Conservation (phyloP, 345 rosid genomes). For the Orychophragmus violaceus region DNA sequence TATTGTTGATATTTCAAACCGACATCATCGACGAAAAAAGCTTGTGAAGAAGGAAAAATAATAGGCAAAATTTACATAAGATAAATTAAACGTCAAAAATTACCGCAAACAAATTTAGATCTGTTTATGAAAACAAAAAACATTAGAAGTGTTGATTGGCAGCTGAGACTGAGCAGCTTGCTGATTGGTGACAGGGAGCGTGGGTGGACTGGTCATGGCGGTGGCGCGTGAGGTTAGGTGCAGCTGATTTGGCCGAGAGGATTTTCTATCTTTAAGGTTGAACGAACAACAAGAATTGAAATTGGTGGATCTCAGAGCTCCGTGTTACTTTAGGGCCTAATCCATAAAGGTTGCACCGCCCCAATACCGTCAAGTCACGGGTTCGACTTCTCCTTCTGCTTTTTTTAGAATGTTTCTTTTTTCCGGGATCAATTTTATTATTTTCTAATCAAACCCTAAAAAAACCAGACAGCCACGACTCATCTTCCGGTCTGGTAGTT, state of each 20-base stretch:
- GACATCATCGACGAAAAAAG: no score
- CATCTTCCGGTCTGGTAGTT: not conserved
- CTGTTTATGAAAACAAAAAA: no score
- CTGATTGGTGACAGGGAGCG: slow-evolving; percentile 50
- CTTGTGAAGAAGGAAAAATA: no score
- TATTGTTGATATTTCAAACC: no score
- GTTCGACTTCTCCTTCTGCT: not conserved
- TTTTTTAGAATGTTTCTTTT: not conserved
- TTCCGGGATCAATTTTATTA: not conserved
- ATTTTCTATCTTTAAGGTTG: not conserved
- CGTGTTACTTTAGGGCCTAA: slow-evolving; percentile 10
- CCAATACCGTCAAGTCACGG: not conserved
- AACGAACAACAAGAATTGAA: not conserved
- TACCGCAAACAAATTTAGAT: no score
- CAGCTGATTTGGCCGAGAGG: not conserved
- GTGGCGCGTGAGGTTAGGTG: slow-evolving; percentile 2
- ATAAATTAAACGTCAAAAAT: no score
- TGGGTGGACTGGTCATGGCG: slow-evolving; percentile 45
- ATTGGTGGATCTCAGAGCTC: not conserved
- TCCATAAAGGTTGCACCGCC: not conserved
- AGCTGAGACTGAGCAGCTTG: slow-evolving; percentile 49
- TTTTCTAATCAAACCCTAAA: slow-evolving; percentile 21
- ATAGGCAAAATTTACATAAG: no score
- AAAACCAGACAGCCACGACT: not conserved
- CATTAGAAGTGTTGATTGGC: slow-evolving; percentile 67